A percentile compares a stretch with the other conserved stretches of the same genome.
These are phyloP conservation scores for Begonia peltatifolia DNA, from an alignment of 306 rosid species.

Conservation along the genomic window DNA sequence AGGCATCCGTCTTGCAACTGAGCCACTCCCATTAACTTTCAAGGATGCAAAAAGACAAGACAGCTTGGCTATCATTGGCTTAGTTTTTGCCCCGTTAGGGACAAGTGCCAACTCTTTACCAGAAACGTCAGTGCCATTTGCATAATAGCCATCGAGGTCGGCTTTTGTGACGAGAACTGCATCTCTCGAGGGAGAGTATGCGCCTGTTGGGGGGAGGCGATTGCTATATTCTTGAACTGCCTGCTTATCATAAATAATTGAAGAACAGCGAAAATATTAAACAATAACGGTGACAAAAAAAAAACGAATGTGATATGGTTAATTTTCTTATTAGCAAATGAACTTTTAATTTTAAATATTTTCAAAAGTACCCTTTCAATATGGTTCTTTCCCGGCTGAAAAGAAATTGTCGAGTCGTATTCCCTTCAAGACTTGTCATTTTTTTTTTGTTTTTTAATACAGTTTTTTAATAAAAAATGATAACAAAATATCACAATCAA, in stretches of 20 bases:
- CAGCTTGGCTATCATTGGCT: constrained; percentile 69
- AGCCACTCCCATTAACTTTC: constrained; percentile 45
- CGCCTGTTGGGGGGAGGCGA: constrained; percentile 16
- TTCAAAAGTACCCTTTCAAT: too few species aligned
- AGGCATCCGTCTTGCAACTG: constrained; percentile 53
- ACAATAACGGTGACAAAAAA: too few species aligned
- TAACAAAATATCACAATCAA: too few species aligned
- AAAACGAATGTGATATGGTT: too few species aligned
- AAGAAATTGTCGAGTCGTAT: too few species aligned
- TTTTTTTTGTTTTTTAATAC: too few species aligned
- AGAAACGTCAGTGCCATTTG: constrained; percentile 21
- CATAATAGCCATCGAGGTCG: constrained; percentile 86
- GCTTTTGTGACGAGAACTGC: constrained; percentile 80
- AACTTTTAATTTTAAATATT: too few species aligned
- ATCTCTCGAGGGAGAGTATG: constrained; percentile 67
- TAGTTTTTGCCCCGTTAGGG: constrained; percentile 37
- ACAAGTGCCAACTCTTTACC: constrained; percentile 47
- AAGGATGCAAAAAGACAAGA: constrained; percentile 79
- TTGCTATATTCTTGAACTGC: constrained; percentile 77
- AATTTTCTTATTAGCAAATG: too few species aligned
- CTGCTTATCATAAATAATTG: constrained; percentile 21
- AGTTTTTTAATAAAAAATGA: too few species aligned
- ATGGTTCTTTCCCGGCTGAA: too few species aligned
- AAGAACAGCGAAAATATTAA: too few species aligned
- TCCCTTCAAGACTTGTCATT: too few species aligned